Evolutionary conservation across 495 filamentous ascomycete genomes (phyloP).

Genomic region (Parachaetomium inaequale): DNA sequence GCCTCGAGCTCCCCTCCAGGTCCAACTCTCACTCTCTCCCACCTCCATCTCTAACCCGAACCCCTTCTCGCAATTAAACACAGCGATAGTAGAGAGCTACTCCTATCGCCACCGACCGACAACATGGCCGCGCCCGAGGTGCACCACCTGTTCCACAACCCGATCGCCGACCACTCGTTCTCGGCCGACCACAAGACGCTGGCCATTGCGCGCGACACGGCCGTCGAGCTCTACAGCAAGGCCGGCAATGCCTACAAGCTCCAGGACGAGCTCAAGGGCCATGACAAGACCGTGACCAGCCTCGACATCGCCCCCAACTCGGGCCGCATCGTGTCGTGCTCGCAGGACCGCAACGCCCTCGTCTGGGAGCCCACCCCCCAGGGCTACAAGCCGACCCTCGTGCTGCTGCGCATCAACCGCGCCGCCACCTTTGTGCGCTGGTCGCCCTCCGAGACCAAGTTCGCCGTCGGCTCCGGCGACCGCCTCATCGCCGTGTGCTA

Average conservation of each 20-base stretch:
- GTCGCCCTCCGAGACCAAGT: slow-evolving; percentile 95
- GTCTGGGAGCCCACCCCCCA: slow-evolving; percentile 91
- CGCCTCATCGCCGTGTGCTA: slow-evolving; percentile 97
- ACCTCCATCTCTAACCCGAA: neutral
- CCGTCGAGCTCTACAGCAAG: slow-evolving; percentile 80
- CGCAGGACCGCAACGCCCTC: slow-evolving; percentile 95
- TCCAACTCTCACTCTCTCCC: slow-evolving; percentile 6
- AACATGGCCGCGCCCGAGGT: slow-evolving; percentile 82
- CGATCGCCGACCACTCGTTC: slow-evolving; percentile 97
- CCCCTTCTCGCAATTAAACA: neutral
- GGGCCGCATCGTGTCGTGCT: slow-evolving; percentile 94
- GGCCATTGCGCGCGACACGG: slow-evolving; percentile 86
- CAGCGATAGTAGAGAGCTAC: slow-evolving; percentile 97
- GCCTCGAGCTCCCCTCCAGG: neutral
- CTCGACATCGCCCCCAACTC: slow-evolving; percentile 90
- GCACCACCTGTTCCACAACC: slow-evolving; percentile 93
- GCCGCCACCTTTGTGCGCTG: slow-evolving; percentile 96
- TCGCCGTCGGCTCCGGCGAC: slow-evolving; percentile 94
- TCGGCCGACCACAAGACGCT: slow-evolving; percentile 84
- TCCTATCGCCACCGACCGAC: slow-evolving; percentile 67
- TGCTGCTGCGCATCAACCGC: slow-evolving; percentile 93
- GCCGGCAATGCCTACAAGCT: slow-evolving; percentile 73
- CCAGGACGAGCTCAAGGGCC: slow-evolving; percentile 87
- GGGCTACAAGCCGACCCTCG: slow-evolving; percentile 95
- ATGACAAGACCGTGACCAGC: slow-evolving; percentile 94